phyloP scores from a whole-genome alignment of 2,329 filamentous ascomycete genomes.

The Fonsecaea erecta region DNA sequence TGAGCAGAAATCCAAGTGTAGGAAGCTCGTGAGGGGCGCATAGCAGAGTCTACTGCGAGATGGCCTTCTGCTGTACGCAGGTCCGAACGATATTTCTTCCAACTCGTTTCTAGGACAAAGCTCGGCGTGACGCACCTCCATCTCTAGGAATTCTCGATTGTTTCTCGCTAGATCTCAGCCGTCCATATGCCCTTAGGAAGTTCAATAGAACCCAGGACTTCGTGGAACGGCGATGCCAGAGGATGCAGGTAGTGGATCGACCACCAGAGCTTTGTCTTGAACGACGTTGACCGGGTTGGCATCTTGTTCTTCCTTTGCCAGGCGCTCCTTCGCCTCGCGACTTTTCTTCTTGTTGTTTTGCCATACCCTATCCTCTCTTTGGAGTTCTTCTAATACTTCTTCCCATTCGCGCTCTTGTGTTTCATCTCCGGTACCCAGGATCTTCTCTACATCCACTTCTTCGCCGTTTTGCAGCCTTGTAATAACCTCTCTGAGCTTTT shows the following conservation, averaged over 20 bases:
- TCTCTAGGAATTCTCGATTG: neutral
- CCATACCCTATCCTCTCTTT: constrained; percentile 37
- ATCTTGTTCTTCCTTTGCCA: constrained; percentile 32
- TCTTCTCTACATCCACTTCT: constrained; percentile 80
- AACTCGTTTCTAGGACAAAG: neutral
- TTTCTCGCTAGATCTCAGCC: neutral
- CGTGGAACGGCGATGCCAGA: constrained; percentile 5
- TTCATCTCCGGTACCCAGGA: constrained; percentile 77
- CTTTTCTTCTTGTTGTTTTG: constrained; percentile 32
- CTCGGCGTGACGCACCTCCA: neutral
- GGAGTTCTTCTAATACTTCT: constrained; percentile 51
- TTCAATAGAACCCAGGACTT: constrained; percentile 34
- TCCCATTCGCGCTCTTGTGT: constrained; percentile 85
- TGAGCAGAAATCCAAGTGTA: neutral
- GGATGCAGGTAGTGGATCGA: neutral
- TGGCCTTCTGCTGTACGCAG: neutral
- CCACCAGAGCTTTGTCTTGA: constrained; percentile 10
- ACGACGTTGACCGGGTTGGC: constrained; percentile 33
- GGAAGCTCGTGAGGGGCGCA: neutral
- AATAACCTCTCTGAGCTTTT: constrained; percentile 69
- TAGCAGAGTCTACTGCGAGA: neutral
- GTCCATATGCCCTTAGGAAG: neutral
- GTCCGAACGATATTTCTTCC: neutral
- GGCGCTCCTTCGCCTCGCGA: constrained; percentile 31
- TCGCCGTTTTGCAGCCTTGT: constrained; percentile 53